phyloP scores from a whole-genome alignment of 2,329 filamentous ascomycete species.

The Claviceps digitariae region DNA sequence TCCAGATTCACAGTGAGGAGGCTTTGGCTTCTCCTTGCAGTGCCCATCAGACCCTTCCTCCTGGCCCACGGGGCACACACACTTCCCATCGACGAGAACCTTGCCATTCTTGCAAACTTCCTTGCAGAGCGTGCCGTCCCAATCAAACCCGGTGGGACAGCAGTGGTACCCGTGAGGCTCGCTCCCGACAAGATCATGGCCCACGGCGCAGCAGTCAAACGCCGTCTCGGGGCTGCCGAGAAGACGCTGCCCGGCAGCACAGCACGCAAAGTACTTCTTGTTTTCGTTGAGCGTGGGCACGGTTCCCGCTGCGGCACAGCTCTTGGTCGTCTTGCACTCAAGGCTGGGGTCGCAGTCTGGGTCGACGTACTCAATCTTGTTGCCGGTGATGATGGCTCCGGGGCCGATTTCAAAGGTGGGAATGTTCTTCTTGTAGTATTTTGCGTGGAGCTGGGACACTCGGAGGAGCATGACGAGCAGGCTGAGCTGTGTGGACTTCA shows the following conservation, averaged over 20 bases:
- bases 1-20: neutral
- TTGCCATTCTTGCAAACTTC: slow-evolving; percentile 7
- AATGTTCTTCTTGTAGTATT: slow-evolving; percentile 6
- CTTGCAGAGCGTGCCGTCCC: slow-evolving; percentile 8
- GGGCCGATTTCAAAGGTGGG: slow-evolving; percentile 5
- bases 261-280: slow-evolving; percentile 8
- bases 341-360: slow-evolving; percentile 6
- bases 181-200: slow-evolving; percentile 8
- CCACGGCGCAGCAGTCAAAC: slow-evolving; percentile 10
- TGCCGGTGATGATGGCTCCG: slow-evolving; percentile 5
- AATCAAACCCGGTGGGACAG: slow-evolving; percentile 7
- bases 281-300: slow-evolving; percentile 6
- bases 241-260: slow-evolving; percentile 4
- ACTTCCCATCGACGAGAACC: slow-evolving; percentile 7
- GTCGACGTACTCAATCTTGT: slow-evolving; percentile 7
- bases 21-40: slow-evolving; percentile 1
- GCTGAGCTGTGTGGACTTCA: neutral
- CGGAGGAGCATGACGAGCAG: slow-evolving; percentile 2
- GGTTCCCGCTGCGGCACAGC: neutral
- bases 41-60: neutral
- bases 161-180: slow-evolving; percentile 7
- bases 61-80: slow-evolving; percentile 6
- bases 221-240: slow-evolving; percentile 8
- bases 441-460: slow-evolving; percentile 4
- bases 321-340: slow-evolving; percentile 1